These are phyloP conservation scores for Pleurotus ostreatus DNA, from an alignment of 768 basidiomycete species.

Conservation along the genomic window DNA sequence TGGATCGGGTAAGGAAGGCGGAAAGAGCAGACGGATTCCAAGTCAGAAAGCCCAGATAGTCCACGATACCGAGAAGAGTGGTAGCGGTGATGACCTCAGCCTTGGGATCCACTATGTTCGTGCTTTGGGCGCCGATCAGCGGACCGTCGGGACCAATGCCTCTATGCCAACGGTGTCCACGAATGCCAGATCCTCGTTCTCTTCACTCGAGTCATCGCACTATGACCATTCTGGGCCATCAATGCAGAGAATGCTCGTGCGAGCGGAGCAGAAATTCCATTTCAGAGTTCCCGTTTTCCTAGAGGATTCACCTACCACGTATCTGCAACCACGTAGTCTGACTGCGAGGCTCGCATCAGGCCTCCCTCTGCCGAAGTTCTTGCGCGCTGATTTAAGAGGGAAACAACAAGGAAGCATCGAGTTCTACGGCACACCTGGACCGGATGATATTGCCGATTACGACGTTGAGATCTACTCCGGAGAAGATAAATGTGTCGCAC, in stretches of 20 bases:
- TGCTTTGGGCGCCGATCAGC: constrained; percentile 55
- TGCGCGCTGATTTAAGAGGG: constrained; percentile 45
- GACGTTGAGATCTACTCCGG: constrained; percentile 54
- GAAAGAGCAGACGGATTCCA: constrained; percentile 41
- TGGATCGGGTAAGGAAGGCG: constrained; percentile 20
- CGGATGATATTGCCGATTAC: constrained; percentile 49
- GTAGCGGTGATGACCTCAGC: constrained; percentile 59
- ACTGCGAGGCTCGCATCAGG: constrained; percentile 50
- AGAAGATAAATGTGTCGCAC: constrained; percentile 48
- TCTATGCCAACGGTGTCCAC: constrained; percentile 33
- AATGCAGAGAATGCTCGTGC: constrained; percentile 43
- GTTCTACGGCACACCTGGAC: constrained; percentile 48
- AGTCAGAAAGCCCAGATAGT: constrained; percentile 68
- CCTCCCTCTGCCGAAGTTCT: constrained; percentile 48
- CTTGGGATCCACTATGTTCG: constrained; percentile 71
- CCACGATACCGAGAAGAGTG: constrained; percentile 32
- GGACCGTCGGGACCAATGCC: constrained; percentile 19
- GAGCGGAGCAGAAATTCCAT: constrained; percentile 55
- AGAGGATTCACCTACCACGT: constrained; percentile 9
- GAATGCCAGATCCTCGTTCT: constrained; percentile 50
- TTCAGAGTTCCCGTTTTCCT: constrained; percentile 44
- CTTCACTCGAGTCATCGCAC: constrained; percentile 60
- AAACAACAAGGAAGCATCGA: constrained; percentile 48
- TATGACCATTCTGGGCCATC: constrained; percentile 30
- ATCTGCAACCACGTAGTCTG: constrained; percentile 13